phyloP scores from a whole-genome alignment of 2,329 filamentous ascomycete genomes.

The Ophiosphaerella herpotricha region DNA sequence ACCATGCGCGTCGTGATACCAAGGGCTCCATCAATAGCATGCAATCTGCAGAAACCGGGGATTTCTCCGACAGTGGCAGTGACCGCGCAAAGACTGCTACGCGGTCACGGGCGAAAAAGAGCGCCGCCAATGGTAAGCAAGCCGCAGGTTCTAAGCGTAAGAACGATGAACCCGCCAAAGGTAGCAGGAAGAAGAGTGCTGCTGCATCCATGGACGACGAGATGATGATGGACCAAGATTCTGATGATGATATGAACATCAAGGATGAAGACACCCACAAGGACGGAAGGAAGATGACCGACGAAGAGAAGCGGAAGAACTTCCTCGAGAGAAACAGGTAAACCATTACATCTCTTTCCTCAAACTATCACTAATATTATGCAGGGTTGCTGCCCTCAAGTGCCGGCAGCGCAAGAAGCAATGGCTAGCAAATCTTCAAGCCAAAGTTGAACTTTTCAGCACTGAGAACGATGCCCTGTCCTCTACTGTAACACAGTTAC shows the following conservation, averaged over 20 bases:
- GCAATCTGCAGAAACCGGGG: slow-evolving; percentile 60
- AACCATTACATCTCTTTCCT: slow-evolving; percentile 34
- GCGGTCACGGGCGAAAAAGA: slow-evolving; percentile 44
- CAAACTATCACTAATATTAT: slow-evolving; percentile 22
- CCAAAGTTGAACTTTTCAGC: slow-evolving; percentile 91
- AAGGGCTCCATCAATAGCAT: slow-evolving; percentile 64
- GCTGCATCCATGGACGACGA: slow-evolving; percentile 56
- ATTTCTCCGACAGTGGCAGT: slow-evolving; percentile 72
- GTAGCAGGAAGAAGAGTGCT: slow-evolving; percentile 69
- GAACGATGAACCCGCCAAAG: slow-evolving; percentile 73
- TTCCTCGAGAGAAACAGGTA: slow-evolving; percentile 96
- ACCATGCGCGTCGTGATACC: slow-evolving; percentile 53
- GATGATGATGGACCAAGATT: slow-evolving; percentile 49
- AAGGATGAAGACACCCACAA: slow-evolving; percentile 48
- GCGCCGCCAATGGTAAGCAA: slow-evolving; percentile 41
- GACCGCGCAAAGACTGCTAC: slow-evolving; percentile 64
- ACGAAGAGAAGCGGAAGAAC: slow-evolving; percentile 98
- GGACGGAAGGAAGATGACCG: slow-evolving; percentile 86
- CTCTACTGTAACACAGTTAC: slow-evolving; percentile 78
- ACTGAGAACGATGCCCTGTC: slow-evolving; percentile 88
- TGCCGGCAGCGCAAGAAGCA: slow-evolving; percentile 99
- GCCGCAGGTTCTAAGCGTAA: slow-evolving; percentile 66
- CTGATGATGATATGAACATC: slow-evolving; percentile 43
- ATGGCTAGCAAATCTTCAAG: slow-evolving; percentile 93
- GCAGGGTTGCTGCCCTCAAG: slow-evolving; percentile 90